phyloP scores from a whole-genome alignment of 2,329 filamentous ascomycete species.

The Aplosporella prunicola region DNA sequence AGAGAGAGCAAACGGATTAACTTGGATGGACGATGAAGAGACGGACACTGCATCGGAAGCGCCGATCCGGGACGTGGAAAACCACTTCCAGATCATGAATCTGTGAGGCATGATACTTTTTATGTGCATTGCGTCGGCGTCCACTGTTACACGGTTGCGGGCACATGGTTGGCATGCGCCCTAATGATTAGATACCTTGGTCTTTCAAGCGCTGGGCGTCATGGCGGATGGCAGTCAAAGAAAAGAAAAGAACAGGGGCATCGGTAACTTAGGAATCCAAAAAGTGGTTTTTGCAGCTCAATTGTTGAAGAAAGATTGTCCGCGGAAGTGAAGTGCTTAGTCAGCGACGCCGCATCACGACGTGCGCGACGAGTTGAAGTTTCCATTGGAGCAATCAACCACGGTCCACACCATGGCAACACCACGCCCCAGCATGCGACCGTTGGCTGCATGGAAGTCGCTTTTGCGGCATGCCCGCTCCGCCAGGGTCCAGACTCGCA shows the following conservation, averaged over 20 bases:
- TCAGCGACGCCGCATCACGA: no score
- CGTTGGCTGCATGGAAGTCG: constrained; percentile 61
- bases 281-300: no score
- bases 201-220: no score
- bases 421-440: constrained; percentile 49
- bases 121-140: constrained; percentile 12
- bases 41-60: constrained; percentile 7
- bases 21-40: constrained; percentile 64
- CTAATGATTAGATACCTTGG: no score
- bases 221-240: no score
- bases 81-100: constrained; percentile 12
- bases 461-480: constrained; percentile 48
- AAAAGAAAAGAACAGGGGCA: no score
- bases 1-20: constrained; percentile 85
- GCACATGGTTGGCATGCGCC: no score
- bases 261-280: no score
- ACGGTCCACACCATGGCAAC: constrained; percentile 43
- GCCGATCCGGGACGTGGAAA: constrained; percentile 8
- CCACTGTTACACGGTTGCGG: no score
- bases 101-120: constrained; percentile 5
- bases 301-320: not conserved
- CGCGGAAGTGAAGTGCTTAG: not conserved
- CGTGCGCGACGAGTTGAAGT: no score
- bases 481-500: constrained; percentile 20
- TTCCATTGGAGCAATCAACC: no score